phyloP scores from a whole-genome alignment of 1,284 basidiomycete species.

The Coriolopsis trogii region DNA sequence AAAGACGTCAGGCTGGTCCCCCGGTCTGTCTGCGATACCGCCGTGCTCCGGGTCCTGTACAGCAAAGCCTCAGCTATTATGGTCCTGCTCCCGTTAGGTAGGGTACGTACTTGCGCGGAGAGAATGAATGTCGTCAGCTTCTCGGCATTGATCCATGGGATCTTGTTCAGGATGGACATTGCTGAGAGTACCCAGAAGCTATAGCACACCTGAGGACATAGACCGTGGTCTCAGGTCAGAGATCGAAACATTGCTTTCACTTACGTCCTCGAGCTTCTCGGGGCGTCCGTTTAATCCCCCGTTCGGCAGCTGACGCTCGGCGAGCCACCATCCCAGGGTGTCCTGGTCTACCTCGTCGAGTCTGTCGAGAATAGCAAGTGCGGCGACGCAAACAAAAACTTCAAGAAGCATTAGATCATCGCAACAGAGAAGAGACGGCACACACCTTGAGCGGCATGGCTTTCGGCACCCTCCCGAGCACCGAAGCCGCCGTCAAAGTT shows the following conservation, averaged over 20 bases:
- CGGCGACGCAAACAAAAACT: constrained; percentile 92
- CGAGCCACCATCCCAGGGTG: constrained; percentile 89
- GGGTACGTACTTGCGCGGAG: constrained; percentile 83
- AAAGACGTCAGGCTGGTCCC: constrained; percentile 95
- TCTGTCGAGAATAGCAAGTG: constrained; percentile 84
- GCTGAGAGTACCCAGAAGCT: constrained; percentile 96
- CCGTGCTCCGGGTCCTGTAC: constrained; percentile 85
- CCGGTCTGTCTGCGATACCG: constrained; percentile 93
- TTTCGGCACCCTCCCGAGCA: constrained; percentile 82
- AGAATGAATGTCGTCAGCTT: constrained; percentile 86
- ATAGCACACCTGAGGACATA: constrained; percentile 82
- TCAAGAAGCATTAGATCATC: neutral
- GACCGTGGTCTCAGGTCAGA: no score
- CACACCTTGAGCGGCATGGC: constrained; percentile 88
- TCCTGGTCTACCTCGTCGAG: constrained; percentile 79
- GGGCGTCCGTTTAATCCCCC: constrained; percentile 96
- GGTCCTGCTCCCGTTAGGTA: no score
- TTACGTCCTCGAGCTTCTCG: constrained; percentile 96
- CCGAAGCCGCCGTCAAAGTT: constrained; percentile 99
- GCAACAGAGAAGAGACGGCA: neutral
- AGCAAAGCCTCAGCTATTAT: neutral
- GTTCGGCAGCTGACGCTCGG: constrained; percentile 90
- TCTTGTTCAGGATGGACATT: constrained; percentile 82
- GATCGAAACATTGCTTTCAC: constrained; percentile 28
- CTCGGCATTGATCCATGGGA: constrained; percentile 90